Base-by-base conservation (phyloP, 2,329 filamentous ascomycete species). In the Cordyceps sp. region DNA sequence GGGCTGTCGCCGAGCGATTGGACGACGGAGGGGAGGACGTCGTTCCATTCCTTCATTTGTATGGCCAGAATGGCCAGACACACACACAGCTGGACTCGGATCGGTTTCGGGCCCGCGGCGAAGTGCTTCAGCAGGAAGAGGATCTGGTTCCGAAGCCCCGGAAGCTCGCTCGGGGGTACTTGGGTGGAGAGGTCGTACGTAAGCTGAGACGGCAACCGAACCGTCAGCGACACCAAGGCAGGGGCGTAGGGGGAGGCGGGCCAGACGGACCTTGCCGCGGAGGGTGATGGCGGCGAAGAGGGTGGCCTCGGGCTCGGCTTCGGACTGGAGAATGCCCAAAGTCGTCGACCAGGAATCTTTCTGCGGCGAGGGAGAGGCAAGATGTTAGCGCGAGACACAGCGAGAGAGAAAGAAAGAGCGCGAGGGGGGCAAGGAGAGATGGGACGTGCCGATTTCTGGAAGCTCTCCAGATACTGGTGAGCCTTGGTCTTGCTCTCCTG, bases 271-370 rank as follows among this genome's bases (percentile, higher is more conserved):
- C 78, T 98, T 98, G 66, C 90, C 90, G 62, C 93, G 93, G 49
- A 98, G 64, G 32, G 90, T 98, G 29, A 88, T 96, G 36, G 90
- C 90, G 29, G 90, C 90, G 56, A 98, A 98, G 37, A 98, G 65
- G 53, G 90, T 90, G 18, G 83, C 82, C 54, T 93, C 85, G 31
- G 79, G 68, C 39, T 86, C 78, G 34, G 79, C 72, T 40, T 78
- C 68, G 31, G 83, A 81, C 54, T 93, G 83, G 39, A 98, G 63
- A 39, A 98, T 82, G 33, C 76, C 72, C 52, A 94, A 78, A 39
- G 85, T 86, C 29, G 79, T 78, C 28, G 77, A 78, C 90, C 90
- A 98, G 44, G 90, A 90, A 53, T 84, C 82, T 50, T 81, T 68
- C 84, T 93, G 52, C 33, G 41, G 26, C 20, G 27, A n/a, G 16